phyloP scores from a whole-genome alignment of 2,329 filamentous ascomycete genomes.

The Fulvia fulva region DNA sequence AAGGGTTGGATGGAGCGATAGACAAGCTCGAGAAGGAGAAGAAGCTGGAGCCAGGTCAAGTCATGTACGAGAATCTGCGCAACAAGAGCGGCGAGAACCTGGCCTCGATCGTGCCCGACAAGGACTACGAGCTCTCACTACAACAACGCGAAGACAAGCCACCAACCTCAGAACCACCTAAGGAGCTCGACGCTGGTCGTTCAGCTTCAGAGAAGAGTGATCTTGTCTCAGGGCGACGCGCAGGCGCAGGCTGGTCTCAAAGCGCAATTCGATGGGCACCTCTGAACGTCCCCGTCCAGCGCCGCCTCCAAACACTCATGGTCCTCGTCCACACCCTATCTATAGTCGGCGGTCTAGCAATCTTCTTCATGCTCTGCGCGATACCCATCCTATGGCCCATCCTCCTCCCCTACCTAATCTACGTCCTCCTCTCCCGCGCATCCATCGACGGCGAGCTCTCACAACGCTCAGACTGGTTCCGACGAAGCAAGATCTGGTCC shows the following conservation, averaged over 20 bases:
- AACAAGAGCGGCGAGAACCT: conserved; percentile 45
- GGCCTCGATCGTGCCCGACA: conserved; percentile 25
- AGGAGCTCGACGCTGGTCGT: conserved; percentile 1
- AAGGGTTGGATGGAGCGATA: conserved; percentile 10
- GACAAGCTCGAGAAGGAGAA: conserved; percentile 4
- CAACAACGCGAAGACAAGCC: conserved; percentile 35
- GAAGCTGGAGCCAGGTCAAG: conserved; percentile 20
- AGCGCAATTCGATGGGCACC: conserved; percentile 76
- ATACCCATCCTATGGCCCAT: conserved; percentile 90
- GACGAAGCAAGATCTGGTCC: conserved; percentile 73
- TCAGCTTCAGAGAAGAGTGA: conserved; percentile 26
- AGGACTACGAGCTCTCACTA: conserved; percentile 19
- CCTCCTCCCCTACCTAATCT: conserved; percentile 72
- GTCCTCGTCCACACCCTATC: conserved; percentile 49
- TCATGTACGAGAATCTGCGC: conserved; percentile 43
- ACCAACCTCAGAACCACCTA: conserved; percentile 21
- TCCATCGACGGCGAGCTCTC: conserved; percentile 70
- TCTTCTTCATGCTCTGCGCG: conserved; percentile 87
- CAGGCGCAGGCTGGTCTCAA: conserved; percentile 51
- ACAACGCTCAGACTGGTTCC: conserved; percentile 70
- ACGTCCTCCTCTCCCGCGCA: conserved; percentile 75
- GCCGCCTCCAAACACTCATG: conserved; percentile 48
- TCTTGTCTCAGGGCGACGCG: conserved; percentile 50
- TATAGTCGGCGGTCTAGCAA: conserved; percentile 55
- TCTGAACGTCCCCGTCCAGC: conserved; percentile 61